Percentiles rank a stretch among this genome's conserved stretches.
phyloP scores from a whole-genome alignment of 2,329 filamentous ascomycete genomes.

The Calonectria hawksworthii region DNA sequence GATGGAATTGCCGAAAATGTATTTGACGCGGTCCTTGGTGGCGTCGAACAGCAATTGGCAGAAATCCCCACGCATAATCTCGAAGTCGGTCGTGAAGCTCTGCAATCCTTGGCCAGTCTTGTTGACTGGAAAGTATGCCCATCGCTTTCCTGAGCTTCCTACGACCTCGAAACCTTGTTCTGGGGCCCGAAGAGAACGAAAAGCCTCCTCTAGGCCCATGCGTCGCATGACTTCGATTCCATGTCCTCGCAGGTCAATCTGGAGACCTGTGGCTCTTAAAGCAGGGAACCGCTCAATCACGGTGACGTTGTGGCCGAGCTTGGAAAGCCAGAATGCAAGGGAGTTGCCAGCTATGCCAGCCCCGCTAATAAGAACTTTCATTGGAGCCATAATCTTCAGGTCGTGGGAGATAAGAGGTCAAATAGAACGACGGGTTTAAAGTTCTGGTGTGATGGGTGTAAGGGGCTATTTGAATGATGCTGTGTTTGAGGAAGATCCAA shows the following conservation, averaged over 20 bases:
- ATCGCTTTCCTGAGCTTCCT: conserved; percentile 53
- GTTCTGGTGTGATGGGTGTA: neutral
- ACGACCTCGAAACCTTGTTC: conserved; percentile 50
- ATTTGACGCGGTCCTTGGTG: conserved; percentile 45
- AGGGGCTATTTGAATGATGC: neutral
- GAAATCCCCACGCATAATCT: conserved; percentile 69
- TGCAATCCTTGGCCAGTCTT: conserved; percentile 35
- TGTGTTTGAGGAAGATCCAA: neutral
- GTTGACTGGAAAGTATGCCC: conserved; percentile 55
- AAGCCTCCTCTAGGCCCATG: conserved; percentile 35
- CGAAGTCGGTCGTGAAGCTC: conserved; percentile 63
- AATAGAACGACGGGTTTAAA: neutral
- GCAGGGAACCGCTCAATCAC: conserved; percentile 55
- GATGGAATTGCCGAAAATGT: conserved; percentile 49
- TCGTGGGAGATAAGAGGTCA: neutral
- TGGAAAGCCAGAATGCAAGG: conserved; percentile 48
- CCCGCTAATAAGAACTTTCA: conserved; percentile 50
- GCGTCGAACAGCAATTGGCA: conserved; percentile 59
- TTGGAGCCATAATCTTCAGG: conserved; percentile 38
- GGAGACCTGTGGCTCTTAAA: conserved; percentile 63
- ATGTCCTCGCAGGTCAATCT: conserved; percentile 67
- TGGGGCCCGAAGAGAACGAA: conserved; percentile 40
- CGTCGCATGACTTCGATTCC: conserved; percentile 64
- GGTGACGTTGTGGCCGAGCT: conserved; percentile 50
- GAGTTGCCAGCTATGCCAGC: conserved; percentile 50